Conservation (phyloP, 768 basidiomycete genomes). For the Thelephora ganbajun region DNA sequence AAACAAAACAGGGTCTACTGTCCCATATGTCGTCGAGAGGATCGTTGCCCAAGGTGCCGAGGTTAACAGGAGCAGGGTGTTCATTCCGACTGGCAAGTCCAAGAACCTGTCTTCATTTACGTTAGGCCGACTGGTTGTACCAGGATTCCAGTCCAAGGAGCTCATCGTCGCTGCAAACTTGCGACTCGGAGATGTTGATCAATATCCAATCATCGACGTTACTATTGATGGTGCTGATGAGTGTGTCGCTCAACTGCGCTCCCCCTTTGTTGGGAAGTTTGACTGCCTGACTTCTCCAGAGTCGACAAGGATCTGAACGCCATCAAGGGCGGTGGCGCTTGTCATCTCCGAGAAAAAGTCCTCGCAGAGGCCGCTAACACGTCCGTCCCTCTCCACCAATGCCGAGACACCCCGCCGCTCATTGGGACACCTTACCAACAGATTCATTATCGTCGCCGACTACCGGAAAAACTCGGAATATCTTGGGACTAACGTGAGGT, state of each 20-base stretch:
- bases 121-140: neutral
- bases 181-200: conserved; percentile 76
- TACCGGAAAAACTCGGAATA: conserved; percentile 83
- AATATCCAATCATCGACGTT: conserved; percentile 85
- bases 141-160: conserved; percentile 91
- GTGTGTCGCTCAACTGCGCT: conserved; percentile 28
- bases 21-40: conserved; percentile 92
- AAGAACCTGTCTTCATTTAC: neutral
- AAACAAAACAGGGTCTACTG: conserved; percentile 59
- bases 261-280: neutral
- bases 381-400: conserved; percentile 24
- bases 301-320: conserved; percentile 80
- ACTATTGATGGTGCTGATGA: conserved; percentile 97
- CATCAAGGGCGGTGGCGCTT: conserved; percentile 96
- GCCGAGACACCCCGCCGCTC: neutral
- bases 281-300: conserved; percentile 24
- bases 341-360: conserved; percentile 94
- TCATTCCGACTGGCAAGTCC: conserved; percentile 70
- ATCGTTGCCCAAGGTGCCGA: conserved; percentile 73
- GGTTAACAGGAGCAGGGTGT: conserved; percentile 68
- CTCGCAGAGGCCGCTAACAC: conserved; percentile 90
- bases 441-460: conserved; percentile 88
- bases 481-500: conserved; percentile 70
- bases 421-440: conserved; percentile 13
- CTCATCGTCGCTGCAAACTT: conserved; percentile 76